phyloP scores from a whole-genome alignment of 2,329 filamentous ascomycete genomes.

The Fusarium sororula region DNA sequence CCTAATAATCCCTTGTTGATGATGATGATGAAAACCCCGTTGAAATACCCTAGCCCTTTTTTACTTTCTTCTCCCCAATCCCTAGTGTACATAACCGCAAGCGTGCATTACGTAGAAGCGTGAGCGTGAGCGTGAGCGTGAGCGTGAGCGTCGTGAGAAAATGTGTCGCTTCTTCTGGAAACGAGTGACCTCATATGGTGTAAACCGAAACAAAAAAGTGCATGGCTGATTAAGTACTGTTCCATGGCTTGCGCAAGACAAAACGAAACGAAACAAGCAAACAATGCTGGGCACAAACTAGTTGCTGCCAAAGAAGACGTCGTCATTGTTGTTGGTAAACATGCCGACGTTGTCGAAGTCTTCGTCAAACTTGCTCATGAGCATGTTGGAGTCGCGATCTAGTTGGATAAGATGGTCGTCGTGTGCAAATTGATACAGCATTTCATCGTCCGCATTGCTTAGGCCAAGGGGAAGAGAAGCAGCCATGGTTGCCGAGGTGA shows the following conservation, averaged over 20 bases:
- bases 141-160: conserved; percentile 38
- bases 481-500: conserved; percentile 47
- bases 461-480: conserved; percentile 47
- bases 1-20: background rate
- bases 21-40: background rate
- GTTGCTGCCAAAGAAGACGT: conserved; percentile 60
- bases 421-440: conserved; percentile 54
- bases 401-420: conserved; percentile 55
- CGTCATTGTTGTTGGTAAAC: conserved; percentile 60
- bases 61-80: background rate
- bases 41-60: conserved; percentile 6
- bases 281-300: conserved; percentile 27
- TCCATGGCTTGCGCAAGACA: conserved; percentile 5
- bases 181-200: conserved; percentile 1
- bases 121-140: conserved; percentile 40
- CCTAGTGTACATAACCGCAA: conserved; percentile 23
- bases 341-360: conserved; percentile 62
- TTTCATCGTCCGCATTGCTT: conserved; percentile 55
- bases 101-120: conserved; percentile 23
- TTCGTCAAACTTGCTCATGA: conserved; percentile 64
- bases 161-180: conserved; percentile 11
- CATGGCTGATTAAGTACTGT: conserved; percentile 31
- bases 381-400: conserved; percentile 57
- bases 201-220: conserved; percentile 15
- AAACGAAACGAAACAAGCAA: background rate